Conservation (phyloP, 1,139 yeast genomes). For the Suhomyces choctaworum region DNA sequence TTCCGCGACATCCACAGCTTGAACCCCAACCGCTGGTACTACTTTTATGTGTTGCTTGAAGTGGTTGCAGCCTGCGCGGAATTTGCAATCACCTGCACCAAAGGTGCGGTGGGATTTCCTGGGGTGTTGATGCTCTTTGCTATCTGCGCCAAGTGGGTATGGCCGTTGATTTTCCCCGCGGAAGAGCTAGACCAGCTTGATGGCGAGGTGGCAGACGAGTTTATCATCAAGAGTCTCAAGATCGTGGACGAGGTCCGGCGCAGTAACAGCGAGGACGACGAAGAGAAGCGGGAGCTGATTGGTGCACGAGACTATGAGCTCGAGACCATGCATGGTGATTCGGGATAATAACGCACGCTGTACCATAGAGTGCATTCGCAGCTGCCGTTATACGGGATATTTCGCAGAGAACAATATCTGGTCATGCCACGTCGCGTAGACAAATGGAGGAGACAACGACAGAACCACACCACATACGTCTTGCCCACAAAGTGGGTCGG, state of each 20-base stretch:
- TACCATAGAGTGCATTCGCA: no score
- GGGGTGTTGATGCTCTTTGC: constrained; percentile 64
- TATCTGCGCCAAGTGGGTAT: constrained; percentile 64
- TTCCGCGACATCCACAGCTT: constrained; percentile 35
- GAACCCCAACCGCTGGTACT: constrained; percentile 50
- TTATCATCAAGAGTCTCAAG: constrained; percentile 45
- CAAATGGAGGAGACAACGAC: background rate
- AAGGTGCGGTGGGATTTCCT: constrained; percentile 95
- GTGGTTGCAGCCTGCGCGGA: constrained; percentile 74
- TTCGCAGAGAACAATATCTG: background rate
- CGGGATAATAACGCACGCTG: background rate
- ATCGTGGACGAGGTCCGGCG: constrained; percentile 18
- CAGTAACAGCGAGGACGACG: constrained; percentile 1
- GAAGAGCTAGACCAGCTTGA: constrained; percentile 67
- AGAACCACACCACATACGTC: background rate
- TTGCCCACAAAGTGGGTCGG: background rate
- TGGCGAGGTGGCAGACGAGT: constrained; percentile 67
- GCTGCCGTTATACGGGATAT: background rate
- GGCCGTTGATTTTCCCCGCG: constrained; percentile 63
- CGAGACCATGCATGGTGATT: background rate
- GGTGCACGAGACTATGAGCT: constrained; percentile 3
- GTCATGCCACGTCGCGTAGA: background rate
- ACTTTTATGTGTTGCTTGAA: constrained; percentile 57
- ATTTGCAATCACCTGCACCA: constrained; percentile 81
- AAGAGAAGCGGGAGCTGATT: background rate